Base-by-base conservation (phyloP, 2,329 filamentous ascomycete species). In the Penicillium olsonii region DNA sequence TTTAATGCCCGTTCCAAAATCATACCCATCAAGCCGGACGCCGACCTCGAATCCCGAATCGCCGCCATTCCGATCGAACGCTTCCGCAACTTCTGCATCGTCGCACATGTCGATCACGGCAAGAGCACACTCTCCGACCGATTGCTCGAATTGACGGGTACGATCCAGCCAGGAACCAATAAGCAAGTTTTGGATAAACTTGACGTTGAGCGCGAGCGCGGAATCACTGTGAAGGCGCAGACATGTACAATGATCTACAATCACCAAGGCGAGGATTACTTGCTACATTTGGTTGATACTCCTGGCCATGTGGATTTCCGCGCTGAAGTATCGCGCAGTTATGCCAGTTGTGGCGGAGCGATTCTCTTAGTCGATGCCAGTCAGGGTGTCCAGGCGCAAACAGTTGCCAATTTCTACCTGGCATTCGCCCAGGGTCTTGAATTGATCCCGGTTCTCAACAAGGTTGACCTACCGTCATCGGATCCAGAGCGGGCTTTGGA, bases 181-280 rank as follows among this genome's bases (percentile, higher is more conserved):
- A 95, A 96, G 75, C 94, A 99, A 78, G 90, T 97, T 55, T 78
- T 99, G 56, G 94, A 99, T 74, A 96, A 96, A 70, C 83, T 99
- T 29, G 94, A 99, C 68, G 94, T 99, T 47, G 94, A 99, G 75
- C 82, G 94, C 43, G 91, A 97, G 73, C 84, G 94, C 33, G 94
- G 94, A 54, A 99, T 99, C 69, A 99, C 94, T 0, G 94, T 99
- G 69, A 99, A 99, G 77, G 94, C 94, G 47, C 94, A 99, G 77
- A 97, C 94, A 49, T 97, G 94, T 73, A 94, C 87, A 48, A 99
- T 99, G 94, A 82, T 99, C 44, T 96, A 96, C 77, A 90, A 87
- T 22, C 79, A 96, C 74, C 77, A 87, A 15, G 92, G 88, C 14
- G 77, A 87, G 26, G 94, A 99, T 70, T 97, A 97, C 68, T 80